Conservation (phyloP, 495 filamentous ascomycete species). For the Neurospora intermedia region DNA sequence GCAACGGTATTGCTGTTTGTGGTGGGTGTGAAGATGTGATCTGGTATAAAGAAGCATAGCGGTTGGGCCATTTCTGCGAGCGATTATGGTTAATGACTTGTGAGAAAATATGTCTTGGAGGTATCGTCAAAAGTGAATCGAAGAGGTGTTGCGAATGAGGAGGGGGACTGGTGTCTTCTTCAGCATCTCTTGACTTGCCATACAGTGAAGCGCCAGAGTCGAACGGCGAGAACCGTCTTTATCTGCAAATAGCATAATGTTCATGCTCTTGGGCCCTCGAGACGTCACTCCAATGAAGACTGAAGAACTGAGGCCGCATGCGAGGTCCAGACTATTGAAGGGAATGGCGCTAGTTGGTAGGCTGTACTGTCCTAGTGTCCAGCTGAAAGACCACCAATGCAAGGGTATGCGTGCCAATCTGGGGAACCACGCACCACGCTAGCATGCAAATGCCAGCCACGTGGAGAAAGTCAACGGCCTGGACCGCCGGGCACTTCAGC, state of each 20-base stretch:
- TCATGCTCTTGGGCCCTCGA: not conserved
- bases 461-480: not conserved
- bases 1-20: not conserved
- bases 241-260: not conserved
- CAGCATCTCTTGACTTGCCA: not conserved
- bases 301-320: not conserved
- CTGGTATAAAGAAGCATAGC: not conserved
- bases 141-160: not conserved
- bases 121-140: not conserved
- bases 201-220: not conserved
- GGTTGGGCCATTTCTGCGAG: not conserved
- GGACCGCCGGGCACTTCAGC: not conserved
- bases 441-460: not conserved
- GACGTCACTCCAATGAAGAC: not conserved
- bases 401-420: not conserved
- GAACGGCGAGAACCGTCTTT: not conserved
- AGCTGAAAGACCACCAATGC: not conserved
- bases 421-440: not conserved
- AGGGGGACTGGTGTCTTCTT: not conserved
- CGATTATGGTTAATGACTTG: not conserved
- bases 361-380: not conserved
- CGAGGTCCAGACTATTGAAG: not conserved
- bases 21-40: not conserved
- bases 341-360: not conserved
- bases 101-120: not conserved